Evolutionary conservation across 1,284 basidiomycete species (phyloP), one percentile per base, ranked within the genome.

Genomic region (Coniferiporia weirii): DNA sequence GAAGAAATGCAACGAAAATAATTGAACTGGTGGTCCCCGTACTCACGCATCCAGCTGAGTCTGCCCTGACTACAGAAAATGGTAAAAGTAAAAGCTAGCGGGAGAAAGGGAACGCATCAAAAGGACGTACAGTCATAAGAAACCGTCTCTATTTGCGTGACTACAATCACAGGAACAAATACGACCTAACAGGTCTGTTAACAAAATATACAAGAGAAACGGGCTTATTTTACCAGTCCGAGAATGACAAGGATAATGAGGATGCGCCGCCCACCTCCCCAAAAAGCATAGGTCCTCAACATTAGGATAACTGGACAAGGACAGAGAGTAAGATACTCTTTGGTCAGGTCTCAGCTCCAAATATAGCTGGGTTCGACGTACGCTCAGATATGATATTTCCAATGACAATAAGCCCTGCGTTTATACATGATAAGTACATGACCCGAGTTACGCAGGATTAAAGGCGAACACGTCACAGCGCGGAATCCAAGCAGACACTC

Each of bases 1-100:
- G 61, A 8, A 77, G 64, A 59, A 76, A 79, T 1, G 72, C 71
- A 15, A 73, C 62, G 38, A 76, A 70, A 34, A 76, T 73, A 32
- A 76, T 68, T 10, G 68, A 64, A 56, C 71, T 71, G 0, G 75
- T 47, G 13, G n/a, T 13, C 17, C 53, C 20, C 15, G 60, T 54
- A 22, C 57, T 57, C 27, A 45, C 15, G 36, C 60, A 61, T n/a
- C 60, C 60, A 3, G 32, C 15, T 2, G 27, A 35, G n/a, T 15
- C n/a, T 40, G 60, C 43, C 13, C 10, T 38, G 36, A 54, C 60
- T 57, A 35, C 40, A 36, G n/a, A 13, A 54, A 19, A 10, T 22
- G 15, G 35, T 36, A 38, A 12, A 19, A 59, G 7, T 17, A 0
- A 12, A 43, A 15, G 17, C n/a, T n/a, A n/a, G n/a, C n/a, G n/a